Conservation (phyloP, 2,329 filamentous ascomycete genomes). For the Colletotrichum sp. region DNA sequence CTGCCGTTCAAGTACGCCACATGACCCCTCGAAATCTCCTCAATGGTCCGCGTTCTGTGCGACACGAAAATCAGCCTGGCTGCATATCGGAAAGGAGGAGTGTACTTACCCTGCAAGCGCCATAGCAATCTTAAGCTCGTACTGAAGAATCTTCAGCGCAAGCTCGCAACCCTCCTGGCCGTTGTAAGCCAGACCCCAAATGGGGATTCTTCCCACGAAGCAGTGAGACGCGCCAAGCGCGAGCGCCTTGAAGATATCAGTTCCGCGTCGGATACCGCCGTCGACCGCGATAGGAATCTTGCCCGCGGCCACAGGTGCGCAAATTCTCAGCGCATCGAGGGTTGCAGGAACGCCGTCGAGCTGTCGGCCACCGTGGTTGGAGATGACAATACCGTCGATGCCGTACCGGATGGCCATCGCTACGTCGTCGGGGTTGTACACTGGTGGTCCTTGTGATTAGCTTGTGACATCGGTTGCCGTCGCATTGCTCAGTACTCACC, state of each 20-base stretch:
- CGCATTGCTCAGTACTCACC: constrained; percentile 27
- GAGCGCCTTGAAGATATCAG: constrained; percentile 60
- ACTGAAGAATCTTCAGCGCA: constrained; percentile 45
- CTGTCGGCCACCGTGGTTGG: constrained; percentile 71
- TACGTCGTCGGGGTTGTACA: constrained; percentile 44
- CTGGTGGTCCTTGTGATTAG: not conserved
- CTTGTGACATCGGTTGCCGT: constrained; percentile 24
- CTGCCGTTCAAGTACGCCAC: constrained; percentile 12
- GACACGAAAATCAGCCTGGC: not conserved
- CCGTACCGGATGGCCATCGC: constrained; percentile 46
- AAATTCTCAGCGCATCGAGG: constrained; percentile 56
- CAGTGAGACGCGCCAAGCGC: constrained; percentile 47
- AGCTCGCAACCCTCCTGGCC: constrained; percentile 40
- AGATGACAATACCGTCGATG: constrained; percentile 70
- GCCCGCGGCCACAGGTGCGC: constrained; percentile 17
- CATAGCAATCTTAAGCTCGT: constrained; percentile 34
- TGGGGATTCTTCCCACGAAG: constrained; percentile 2
- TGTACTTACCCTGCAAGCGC: constrained; percentile 18
- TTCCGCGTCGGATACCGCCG: constrained; percentile 57
- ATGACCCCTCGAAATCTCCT: constrained; percentile 17
- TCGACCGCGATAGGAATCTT: constrained; percentile 60
- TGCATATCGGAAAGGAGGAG: rapidly evolving
- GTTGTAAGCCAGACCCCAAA: constrained; percentile 22
- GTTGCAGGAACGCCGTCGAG: constrained; percentile 43
- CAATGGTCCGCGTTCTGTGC: constrained; percentile 16